Evolutionary conservation across 768 basidiomycete species (phyloP).

Genomic region (Leccinum longicurvipes): DNA sequence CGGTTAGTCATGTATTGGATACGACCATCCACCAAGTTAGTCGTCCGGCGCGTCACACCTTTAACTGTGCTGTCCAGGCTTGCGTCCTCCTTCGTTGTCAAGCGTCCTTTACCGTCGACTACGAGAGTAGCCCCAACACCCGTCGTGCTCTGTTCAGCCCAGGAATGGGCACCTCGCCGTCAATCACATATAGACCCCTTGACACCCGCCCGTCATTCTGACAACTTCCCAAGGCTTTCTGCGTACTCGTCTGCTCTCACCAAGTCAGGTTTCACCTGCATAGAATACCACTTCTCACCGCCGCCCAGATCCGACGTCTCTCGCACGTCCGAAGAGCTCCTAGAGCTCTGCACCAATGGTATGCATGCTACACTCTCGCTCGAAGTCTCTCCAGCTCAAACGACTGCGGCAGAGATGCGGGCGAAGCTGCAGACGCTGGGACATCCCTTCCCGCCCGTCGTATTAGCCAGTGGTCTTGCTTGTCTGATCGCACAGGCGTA

Average conservation of each 20-base stretch:
- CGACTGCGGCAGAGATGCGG: constrained; percentile 35
- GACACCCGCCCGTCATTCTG: too few relatives aligned
- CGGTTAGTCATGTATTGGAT: background rate
- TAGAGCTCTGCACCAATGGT: constrained; percentile 43
- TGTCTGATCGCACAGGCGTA: constrained; percentile 64
- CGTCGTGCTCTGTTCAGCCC: constrained; percentile 49
- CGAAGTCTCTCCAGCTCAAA: background rate
- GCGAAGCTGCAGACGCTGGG: constrained; percentile 40
- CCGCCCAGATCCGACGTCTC: constrained; percentile 6
- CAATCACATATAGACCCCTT: background rate
- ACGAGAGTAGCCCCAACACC: constrained; percentile 51
- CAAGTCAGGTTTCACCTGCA: constrained; percentile 47
- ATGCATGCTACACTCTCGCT: constrained; percentile 9
- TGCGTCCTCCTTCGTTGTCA: constrained; percentile 36
- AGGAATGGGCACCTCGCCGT: constrained; percentile 42
- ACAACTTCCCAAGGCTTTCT: constrained; percentile 26
- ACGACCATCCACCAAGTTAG: background rate
- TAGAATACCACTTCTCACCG: constrained; percentile 40
- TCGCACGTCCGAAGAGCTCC: constrained; percentile 23
- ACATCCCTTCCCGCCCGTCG: constrained; percentile 56
- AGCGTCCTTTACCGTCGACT: constrained; percentile 35
- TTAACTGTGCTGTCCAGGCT: background rate
- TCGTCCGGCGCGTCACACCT: background rate
- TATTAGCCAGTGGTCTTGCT: constrained; percentile 46
- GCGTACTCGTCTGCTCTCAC: constrained; percentile 39